Percentiles rank a stretch among this genome's conserved stretches.
phyloP scores from a whole-genome alignment of 2,329 filamentous ascomycete species.

The Alternaria tenuissima region DNA sequence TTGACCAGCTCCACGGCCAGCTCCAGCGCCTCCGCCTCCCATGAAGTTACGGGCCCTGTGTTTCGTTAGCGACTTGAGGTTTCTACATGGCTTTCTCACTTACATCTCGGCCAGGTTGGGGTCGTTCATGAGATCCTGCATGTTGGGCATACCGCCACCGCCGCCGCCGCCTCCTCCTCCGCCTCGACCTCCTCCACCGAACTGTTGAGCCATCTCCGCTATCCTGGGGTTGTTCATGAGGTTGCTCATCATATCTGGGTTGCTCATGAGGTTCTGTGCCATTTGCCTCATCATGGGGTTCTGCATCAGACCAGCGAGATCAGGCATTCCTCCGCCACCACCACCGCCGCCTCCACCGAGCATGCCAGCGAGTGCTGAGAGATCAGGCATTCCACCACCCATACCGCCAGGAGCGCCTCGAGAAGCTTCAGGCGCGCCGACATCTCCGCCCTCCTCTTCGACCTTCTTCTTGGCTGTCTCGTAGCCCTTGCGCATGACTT shows the following conservation, averaged over 20 bases:
- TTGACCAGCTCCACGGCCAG: constrained; percentile 28
- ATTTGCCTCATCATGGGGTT: constrained; percentile 99
- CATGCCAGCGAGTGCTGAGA: constrained; percentile 71
- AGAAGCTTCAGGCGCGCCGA: constrained; percentile 54
- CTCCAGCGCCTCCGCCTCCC: constrained; percentile 51
- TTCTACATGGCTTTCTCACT: constrained; percentile 54
- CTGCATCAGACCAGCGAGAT: constrained; percentile 67
- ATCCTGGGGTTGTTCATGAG: constrained; percentile 94
- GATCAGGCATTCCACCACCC: constrained; percentile 82
- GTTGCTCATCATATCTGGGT: constrained; percentile 89
- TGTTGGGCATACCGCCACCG: constrained; percentile 88
- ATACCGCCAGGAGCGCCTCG: constrained; percentile 52
- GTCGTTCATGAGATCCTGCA: constrained; percentile 87
- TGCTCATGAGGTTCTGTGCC: constrained; percentile 97
- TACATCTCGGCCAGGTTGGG: constrained; percentile 92
- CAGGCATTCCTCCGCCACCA: constrained; percentile 84
- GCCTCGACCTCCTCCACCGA: constrained; percentile 57
- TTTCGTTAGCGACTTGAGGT: constrained; percentile 10
- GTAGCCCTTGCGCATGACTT: constrained; percentile 96
- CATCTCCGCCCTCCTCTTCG: constrained; percentile 75
- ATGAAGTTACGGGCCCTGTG: constrained; percentile 72
- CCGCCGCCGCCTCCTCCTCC: constrained; percentile 67
- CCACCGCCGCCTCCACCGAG: constrained; percentile 62
- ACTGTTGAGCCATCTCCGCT: constrained; percentile 84
- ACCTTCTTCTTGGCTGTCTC: constrained; percentile 91